Percentiles rank a stretch among this genome's conserved stretches.
phyloP scores from a whole-genome alignment of 1,284 basidiomycete species.

The Tilletia setariae region DNA sequence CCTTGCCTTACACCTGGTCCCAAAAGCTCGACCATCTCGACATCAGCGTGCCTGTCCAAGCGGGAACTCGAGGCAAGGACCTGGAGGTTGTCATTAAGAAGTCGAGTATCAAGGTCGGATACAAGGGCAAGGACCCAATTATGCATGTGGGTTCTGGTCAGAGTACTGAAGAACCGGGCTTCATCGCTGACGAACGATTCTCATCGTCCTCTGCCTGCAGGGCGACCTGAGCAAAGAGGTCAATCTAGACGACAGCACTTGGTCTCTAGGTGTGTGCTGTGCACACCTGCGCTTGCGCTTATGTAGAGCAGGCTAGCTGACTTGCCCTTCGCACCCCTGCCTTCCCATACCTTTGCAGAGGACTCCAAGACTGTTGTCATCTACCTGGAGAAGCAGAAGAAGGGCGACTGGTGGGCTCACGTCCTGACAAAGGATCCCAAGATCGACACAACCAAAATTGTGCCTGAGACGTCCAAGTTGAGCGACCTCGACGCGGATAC shows the following conservation, averaged over 20 bases:
- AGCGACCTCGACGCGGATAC: slow-evolving; percentile 93
- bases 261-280: slow-evolving; percentile 72
- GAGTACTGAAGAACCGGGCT: background rate
- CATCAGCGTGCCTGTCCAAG: slow-evolving; percentile 75
- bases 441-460: slow-evolving; percentile 94
- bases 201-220: slow-evolving; percentile 57
- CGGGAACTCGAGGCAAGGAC: slow-evolving; percentile 77
- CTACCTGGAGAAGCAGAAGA: slow-evolving; percentile 82
- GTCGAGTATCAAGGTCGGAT: slow-evolving; percentile 74
- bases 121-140: slow-evolving; percentile 82
- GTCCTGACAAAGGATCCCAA: slow-evolving; percentile 91
- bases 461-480: slow-evolving; percentile 90
- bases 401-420: slow-evolving; percentile 95
- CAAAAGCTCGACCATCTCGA: slow-evolving; percentile 87
- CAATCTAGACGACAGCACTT: slow-evolving; percentile 93
- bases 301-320: background rate
- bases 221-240: slow-evolving; percentile 93
- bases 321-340: background rate
- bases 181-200: background rate
- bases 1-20: slow-evolving; percentile 85
- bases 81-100: slow-evolving; percentile 73
- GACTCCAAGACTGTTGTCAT: slow-evolving; percentile 71
- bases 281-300: background rate
- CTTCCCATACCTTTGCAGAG: slow-evolving; percentile 59
- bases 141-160: slow-evolving; percentile 24